Evolutionary conservation across 768 basidiomycete genomes (phyloP), one percentile per base, ranked within the genome.

Genomic region (Lanmaoa pseudosensibilis): DNA sequence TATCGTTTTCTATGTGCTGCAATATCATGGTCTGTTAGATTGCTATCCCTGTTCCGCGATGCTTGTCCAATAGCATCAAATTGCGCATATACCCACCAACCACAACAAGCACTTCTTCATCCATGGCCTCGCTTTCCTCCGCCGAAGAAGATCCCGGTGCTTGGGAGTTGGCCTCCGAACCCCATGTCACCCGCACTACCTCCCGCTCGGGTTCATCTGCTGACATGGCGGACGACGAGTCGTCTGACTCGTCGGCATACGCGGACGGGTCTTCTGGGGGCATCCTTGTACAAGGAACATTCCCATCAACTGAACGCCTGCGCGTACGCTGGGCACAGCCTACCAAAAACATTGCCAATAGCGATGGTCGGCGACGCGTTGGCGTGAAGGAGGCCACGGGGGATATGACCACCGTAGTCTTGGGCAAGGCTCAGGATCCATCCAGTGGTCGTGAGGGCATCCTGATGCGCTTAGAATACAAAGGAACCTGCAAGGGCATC

Each of bases 181-280:
- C 90, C 11, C 82, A 81, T 69, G 88, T 92, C 54, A 82, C 87
- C 11, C 83, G 87, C 34, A 75, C 67, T 30, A 55, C 75, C 7
- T 78, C 82, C 13, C 81, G 86, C 34, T 71, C 82, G 1, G 78
- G 78, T 49, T 86, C 87, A 7, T 85, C 85, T 63, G 84, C 78
- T 40, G 80, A 87, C 64, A 84, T 90, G 65, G 90, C 90, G 0
- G 90, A 92, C 60, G 90, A 91, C 61, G 90, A 92, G 65, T 87
- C 88, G 4, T 88, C 87, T 39, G 90, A 91, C 65, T 86, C 88
- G 1, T 85, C 77, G 69, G 36, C 80, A 69, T 33, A 74, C 77
- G 36, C 65, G 9, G 80, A 81, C 2, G 75, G 75, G 1, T 78
- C 82, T 56, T 73, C 83, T 18, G 85, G 87, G 41, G 85, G 82